These are phyloP conservation scores for Magnolia sinica DNA, from an alignment of 164 flowering plant genomes.

Conservation along the genomic window DNA sequence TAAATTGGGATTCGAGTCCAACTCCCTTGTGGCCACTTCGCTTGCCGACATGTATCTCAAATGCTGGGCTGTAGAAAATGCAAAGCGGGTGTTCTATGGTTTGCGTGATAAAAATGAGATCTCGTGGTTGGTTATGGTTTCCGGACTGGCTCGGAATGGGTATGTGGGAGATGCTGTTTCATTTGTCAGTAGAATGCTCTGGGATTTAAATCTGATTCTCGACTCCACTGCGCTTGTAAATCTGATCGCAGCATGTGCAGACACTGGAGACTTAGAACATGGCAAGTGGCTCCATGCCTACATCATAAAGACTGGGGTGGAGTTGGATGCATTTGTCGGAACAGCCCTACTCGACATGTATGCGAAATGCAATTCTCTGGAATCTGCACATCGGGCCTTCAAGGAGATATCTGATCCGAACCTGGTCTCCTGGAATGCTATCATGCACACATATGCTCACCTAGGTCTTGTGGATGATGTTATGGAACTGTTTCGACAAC, in stretches of 20 bases:
- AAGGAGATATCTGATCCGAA: constrained; percentile 1
- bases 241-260: constrained; percentile 13
- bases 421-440: constrained; percentile 22
- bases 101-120: constrained; percentile 13
- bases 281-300: constrained; percentile 15
- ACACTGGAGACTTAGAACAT: constrained; percentile 1
- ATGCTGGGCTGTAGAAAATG: background rate
- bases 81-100: constrained; percentile 10
- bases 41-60: constrained; percentile 15
- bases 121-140: constrained; percentile 20
- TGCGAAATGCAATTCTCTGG: constrained; percentile 12
- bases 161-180: constrained; percentile 5
- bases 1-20: constrained; percentile 8
- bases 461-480: constrained; percentile 11
- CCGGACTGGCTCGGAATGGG: constrained; percentile 16
- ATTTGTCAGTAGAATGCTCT: constrained; percentile 10
- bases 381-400: constrained; percentile 5
- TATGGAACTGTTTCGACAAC: constrained; percentile 5
- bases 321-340: constrained; percentile 13
- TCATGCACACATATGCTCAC: constrained; percentile 17
- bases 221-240: constrained; percentile 12
- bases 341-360: constrained; percentile 18
- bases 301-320: constrained; percentile 7
- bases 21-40: constrained; percentile 16
- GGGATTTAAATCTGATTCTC: constrained; percentile 2